These are phyloP conservation scores for Adansonia grandidieri DNA, from an alignment of 441 rosid species.

Conservation along the genomic window DNA sequence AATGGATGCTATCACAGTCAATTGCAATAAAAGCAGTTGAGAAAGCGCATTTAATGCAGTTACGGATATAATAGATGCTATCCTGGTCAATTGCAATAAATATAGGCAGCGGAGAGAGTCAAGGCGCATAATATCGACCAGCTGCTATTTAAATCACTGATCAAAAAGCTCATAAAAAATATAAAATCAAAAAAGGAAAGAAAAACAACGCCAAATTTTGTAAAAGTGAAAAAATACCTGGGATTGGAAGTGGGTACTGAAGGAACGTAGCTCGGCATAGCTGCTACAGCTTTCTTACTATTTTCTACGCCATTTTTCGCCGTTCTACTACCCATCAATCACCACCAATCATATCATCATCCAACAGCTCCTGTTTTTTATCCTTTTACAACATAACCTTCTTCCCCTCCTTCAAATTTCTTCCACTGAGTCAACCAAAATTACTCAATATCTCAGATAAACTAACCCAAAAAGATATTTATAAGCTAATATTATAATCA, in stretches of 20 bases:
- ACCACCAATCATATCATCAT: conserved; percentile 32
- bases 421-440: conserved; percentile 14
- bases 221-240: background rate
- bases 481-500: background rate
- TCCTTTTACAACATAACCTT: conserved; percentile 7
- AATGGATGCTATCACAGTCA: too few relatives aligned
- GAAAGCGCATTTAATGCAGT: too few relatives aligned
- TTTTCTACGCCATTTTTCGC: conserved; percentile 40
- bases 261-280: conserved; percentile 64
- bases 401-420: background rate
- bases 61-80: too few relatives aligned
- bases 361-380: conserved; percentile 22
- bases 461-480: background rate
- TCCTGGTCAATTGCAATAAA: too few relatives aligned
- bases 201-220: background rate
- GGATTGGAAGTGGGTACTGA: conserved; percentile 48
- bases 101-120: too few relatives aligned
- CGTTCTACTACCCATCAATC: conserved; percentile 52
- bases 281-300: conserved; percentile 42
- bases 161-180: background rate
- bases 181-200: background rate
- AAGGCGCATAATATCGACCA: too few relatives aligned
- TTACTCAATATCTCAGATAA: conserved; percentile 13
- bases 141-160: background rate
- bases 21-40: too few relatives aligned